These are phyloP conservation scores for Cladosporium velox DNA, from an alignment of 2,329 filamentous ascomycete genomes.

Conservation along the genomic window DNA sequence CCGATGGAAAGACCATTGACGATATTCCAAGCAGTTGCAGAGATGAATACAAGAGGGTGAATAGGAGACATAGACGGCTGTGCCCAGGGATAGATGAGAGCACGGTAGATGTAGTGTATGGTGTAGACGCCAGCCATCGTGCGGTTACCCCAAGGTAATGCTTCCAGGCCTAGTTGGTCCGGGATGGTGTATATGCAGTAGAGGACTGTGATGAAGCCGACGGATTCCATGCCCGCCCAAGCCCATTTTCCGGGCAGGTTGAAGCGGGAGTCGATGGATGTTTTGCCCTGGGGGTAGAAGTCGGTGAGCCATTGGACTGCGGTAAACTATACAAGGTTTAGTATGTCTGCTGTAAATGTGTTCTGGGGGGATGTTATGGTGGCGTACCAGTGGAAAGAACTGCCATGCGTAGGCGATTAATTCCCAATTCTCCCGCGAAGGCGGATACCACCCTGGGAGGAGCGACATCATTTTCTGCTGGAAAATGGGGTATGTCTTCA, in stretches of 20 bases:
- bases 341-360: not conserved
- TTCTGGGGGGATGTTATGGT: not conserved
- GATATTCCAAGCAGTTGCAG: conserved; percentile 73
- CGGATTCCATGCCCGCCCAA: conserved; percentile 86
- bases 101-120: conserved; percentile 89
- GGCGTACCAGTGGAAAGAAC: conserved; percentile 53
- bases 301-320: conserved; percentile 72
- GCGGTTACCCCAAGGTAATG: conserved; percentile 74
- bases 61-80: conserved; percentile 94
- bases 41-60: conserved; percentile 66
- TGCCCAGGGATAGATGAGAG: conserved; percentile 74
- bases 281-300: conserved; percentile 93
- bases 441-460: conserved; percentile 49
- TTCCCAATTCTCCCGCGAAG: conserved; percentile 54
- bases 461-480: conserved; percentile 41
- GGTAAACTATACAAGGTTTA: conserved; percentile 58
- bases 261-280: conserved; percentile 69
- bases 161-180: conserved; percentile 54
- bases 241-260: conserved; percentile 88
- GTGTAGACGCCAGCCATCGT: conserved; percentile 71
- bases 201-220: conserved; percentile 73
- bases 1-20: conserved; percentile 77
- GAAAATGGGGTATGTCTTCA: not conserved
- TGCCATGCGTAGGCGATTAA: conserved; percentile 48
- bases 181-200: conserved; percentile 77